phyloP scores from a whole-genome alignment of 176 grass and related monocot genomes.

The Tillandsia leiboldiana region DNA sequence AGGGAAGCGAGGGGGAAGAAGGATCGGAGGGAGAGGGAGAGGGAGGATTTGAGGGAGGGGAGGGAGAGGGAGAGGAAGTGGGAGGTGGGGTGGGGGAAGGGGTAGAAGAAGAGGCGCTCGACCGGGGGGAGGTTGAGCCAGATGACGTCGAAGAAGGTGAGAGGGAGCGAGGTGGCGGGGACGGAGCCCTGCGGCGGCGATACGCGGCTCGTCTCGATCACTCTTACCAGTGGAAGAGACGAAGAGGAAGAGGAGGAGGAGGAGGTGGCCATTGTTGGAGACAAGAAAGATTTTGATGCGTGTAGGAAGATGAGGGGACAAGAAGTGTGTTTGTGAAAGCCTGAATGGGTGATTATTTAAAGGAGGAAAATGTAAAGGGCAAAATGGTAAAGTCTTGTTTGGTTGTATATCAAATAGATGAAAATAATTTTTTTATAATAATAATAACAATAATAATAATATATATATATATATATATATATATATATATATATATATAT shows the following conservation, averaged over 20 bases:
- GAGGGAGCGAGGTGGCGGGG: constrained; percentile 1
- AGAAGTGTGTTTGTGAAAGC: too few relatives aligned
- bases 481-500: too few relatives aligned
- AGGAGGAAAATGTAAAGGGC: too few relatives aligned
- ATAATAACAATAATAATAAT: too few relatives aligned
- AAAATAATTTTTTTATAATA: too few relatives aligned
- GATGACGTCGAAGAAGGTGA: constrained; percentile 41
- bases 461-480: too few relatives aligned
- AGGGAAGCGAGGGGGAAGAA: constrained; percentile 40
- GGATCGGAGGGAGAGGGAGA: constrained; percentile 30
- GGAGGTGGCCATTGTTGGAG: not conserved
- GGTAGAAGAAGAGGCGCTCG: constrained; percentile 55
- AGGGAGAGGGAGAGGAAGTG: constrained; percentile 20
- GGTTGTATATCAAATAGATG: too few relatives aligned
- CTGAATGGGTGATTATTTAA: too few relatives aligned
- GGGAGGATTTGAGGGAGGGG: constrained; percentile 33
- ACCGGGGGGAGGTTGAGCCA: constrained; percentile 46
- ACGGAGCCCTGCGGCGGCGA: not conserved
- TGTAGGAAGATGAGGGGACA: too few relatives aligned
- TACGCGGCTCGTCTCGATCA: constrained; percentile 24
- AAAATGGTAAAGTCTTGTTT: too few relatives aligned
- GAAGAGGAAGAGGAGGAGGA: not conserved
- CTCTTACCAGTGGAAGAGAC: not conserved
- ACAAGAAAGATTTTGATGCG: too few relatives aligned
- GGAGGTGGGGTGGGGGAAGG: constrained; percentile 16